Evolutionary conservation across 2,329 filamentous ascomycete species (phyloP).

Genomic region (Colletotrichum cereale): DNA sequence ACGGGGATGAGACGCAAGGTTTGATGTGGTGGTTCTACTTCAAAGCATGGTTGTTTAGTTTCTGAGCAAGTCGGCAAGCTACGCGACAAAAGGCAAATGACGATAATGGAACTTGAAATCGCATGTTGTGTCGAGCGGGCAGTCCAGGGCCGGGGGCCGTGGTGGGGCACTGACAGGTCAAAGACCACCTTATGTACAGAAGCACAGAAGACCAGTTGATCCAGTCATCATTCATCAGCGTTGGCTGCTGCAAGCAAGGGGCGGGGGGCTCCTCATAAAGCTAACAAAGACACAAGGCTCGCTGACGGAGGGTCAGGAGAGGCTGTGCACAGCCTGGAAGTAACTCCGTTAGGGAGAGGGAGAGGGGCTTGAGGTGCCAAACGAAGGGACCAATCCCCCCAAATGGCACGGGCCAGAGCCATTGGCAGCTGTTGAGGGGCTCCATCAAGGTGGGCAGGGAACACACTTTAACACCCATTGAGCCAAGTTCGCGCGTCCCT

Average conservation of each 20-base stretch:
- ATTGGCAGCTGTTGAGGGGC: slow-evolving; percentile 37
- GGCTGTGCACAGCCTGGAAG: slow-evolving; percentile 12
- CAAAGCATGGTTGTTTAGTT: slow-evolving; percentile 1
- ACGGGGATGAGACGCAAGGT: not conserved
- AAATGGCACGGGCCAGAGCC: slow-evolving; percentile 20
- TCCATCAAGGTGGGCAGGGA: slow-evolving; percentile 19
- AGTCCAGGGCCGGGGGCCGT: slow-evolving; percentile 24
- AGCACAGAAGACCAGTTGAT: not conserved
- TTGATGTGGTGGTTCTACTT: not conserved
- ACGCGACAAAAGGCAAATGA: not conserved
- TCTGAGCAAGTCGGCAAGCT: slow-evolving; percentile 7
- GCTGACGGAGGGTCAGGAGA: not conserved
- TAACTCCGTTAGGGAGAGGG: slow-evolving; percentile 27
- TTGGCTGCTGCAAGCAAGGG: not conserved
- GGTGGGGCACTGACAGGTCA: slow-evolving; percentile 38
- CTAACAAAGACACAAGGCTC: slow-evolving; percentile 27
- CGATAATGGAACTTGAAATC: slow-evolving; percentile 4
- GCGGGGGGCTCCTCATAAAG: slow-evolving; percentile 27
- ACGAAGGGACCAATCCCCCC: slow-evolving; percentile 24
- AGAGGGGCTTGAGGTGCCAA: not conserved
- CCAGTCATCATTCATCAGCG: slow-evolving; percentile 23
- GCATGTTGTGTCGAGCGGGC: slow-evolving; percentile 24
- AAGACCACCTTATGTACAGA: slow-evolving; percentile 21
- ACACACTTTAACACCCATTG: slow-evolving; percentile 35
- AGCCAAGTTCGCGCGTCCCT: slow-evolving; percentile 27